A percentile compares a stretch with the other conserved stretches of the same genome.
Evolutionary conservation across 2,329 filamentous ascomycete genomes (phyloP).

Genomic region (Septoria petroselini): DNA sequence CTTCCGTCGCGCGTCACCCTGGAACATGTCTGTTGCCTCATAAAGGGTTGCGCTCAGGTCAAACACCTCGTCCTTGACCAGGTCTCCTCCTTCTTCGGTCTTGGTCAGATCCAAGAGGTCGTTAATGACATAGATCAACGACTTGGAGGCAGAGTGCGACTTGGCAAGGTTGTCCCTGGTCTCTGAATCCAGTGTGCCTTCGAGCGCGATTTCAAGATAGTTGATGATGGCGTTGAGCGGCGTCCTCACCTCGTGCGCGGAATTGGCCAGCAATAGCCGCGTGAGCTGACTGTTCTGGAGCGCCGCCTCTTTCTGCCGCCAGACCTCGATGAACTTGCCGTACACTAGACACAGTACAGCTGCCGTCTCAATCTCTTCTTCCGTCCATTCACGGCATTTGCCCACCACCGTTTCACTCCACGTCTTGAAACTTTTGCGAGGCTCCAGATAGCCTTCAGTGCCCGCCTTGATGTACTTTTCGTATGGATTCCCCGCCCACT

Average conservation of each 20-base stretch:
- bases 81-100: slow-evolving; percentile 73
- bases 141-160: slow-evolving; percentile 89
- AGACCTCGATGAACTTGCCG: slow-evolving; percentile 86
- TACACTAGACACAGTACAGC: slow-evolving; percentile 86
- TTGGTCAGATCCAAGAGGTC: slow-evolving; percentile 86
- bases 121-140: slow-evolving; percentile 90
- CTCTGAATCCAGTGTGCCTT: slow-evolving; percentile 74
- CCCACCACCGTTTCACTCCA: slow-evolving; percentile 81
- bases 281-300: slow-evolving; percentile 80
- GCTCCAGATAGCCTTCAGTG: slow-evolving; percentile 71
- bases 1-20: slow-evolving; percentile 72
- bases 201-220: slow-evolving; percentile 85
- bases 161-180: slow-evolving; percentile 79
- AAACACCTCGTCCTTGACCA: slow-evolving; percentile 78
- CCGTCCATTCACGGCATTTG: slow-evolving; percentile 82
- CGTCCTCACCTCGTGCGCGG: slow-evolving; percentile 86
- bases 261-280: slow-evolving; percentile 75
- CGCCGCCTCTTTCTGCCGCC: slow-evolving; percentile 84
- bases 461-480: slow-evolving; percentile 72
- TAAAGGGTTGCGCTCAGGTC: slow-evolving; percentile 66
- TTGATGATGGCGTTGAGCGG: slow-evolving; percentile 93
- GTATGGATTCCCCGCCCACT: slow-evolving; percentile 84
- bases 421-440: slow-evolving; percentile 71
- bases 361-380: slow-evolving; percentile 84
- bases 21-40: slow-evolving; percentile 75